Conservation (phyloP, 164 flowering plant species). For the Vitis cinerea region DNA sequence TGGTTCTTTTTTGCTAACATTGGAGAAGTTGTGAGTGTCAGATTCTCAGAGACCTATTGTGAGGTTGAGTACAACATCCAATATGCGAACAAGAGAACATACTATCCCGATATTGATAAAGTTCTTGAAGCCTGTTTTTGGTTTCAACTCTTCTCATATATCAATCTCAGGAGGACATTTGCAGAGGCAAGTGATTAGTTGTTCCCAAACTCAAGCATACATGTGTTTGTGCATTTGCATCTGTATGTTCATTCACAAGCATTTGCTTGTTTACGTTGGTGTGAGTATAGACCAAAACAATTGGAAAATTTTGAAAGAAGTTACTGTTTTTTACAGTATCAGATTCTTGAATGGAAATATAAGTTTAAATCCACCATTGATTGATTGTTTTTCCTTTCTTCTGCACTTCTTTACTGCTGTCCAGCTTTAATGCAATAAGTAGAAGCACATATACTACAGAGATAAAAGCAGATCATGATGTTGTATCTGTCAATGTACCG, state of each 20-base stretch:
- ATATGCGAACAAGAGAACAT: conserved; percentile 59
- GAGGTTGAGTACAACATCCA: conserved; percentile 64
- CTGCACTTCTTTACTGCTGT: conserved; percentile 1
- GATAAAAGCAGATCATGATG: conserved; percentile 44
- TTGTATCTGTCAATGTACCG: conserved; percentile 59
- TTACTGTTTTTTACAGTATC: background rate
- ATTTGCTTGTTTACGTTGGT: background rate
- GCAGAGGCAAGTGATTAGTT: conserved; percentile 48
- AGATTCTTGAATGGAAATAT: background rate
- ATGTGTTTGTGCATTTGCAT: background rate
- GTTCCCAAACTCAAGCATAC: background rate
- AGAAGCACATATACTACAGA: conserved; percentile 46
- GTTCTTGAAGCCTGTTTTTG: conserved; percentile 82
- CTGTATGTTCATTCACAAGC: background rate
- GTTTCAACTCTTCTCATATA: conserved; percentile 72
- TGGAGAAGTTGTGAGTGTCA: conserved; percentile 19
- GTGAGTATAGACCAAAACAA: background rate
- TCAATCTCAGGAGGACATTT: conserved; percentile 75
- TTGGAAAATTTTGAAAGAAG: background rate
- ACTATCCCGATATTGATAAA: conserved; percentile 49
- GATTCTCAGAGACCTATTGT: conserved; percentile 79
- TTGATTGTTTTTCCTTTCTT: conserved; percentile 1
- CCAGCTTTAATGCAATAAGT: conserved; percentile 70
- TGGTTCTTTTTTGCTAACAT: conserved; percentile 3
- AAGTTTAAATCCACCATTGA: background rate